Evolutionary conservation across 768 basidiomycete species (phyloP).

Genomic region (Cystobasidium ongulense): DNA sequence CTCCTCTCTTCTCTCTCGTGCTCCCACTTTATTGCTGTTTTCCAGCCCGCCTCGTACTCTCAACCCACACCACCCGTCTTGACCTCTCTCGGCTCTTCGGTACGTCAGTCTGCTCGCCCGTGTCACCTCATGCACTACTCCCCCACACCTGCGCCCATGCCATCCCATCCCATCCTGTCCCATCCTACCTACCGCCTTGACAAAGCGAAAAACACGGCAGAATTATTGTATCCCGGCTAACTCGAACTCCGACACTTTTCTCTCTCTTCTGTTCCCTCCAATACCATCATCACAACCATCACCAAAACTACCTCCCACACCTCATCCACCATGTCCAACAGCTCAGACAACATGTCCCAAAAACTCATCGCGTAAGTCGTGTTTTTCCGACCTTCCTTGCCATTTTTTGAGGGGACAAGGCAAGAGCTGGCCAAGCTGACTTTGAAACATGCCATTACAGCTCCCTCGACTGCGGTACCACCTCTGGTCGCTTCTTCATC

Average conservation of each 20-base stretch:
- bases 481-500: constrained; percentile 41
- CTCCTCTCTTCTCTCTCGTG: background rate
- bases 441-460: constrained; percentile 20
- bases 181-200: no score
- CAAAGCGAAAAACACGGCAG: background rate
- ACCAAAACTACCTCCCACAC: background rate
- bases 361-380: constrained; percentile 8
- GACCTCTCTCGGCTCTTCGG: no score
- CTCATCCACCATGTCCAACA: background rate
- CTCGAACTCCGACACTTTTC: background rate
- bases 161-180: no score
- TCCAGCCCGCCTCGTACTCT: background rate
- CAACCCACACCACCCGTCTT: background rate
- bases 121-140: background rate
- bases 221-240: background rate
- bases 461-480: constrained; percentile 40
- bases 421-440: background rate
- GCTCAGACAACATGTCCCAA: background rate
- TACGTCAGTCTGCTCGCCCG: background rate
- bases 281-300: background rate
- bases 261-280: background rate
- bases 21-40: background rate
- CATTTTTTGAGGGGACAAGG: background rate
- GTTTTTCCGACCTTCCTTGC: background rate
- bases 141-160: no score